phyloP scores from a whole-genome alignment of 108 stramenopile genomes.

The Cafeteria roenbergensis region DNA sequence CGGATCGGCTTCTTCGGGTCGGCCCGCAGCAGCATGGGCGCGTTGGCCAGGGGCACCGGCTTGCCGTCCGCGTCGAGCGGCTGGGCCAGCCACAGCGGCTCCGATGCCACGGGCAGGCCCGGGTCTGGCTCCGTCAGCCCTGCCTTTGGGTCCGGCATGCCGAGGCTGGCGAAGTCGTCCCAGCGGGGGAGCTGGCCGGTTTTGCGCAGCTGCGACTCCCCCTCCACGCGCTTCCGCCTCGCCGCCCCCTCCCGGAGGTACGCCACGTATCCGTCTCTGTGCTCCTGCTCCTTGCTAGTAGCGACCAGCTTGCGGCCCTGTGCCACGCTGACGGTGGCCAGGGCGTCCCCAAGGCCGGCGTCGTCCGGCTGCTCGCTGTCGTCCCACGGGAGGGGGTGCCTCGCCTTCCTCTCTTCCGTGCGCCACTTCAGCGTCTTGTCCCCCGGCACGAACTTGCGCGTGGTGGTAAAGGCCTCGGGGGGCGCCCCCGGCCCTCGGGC shows the following conservation, averaged over 20 bases:
- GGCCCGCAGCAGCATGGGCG: neutral
- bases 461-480: neutral
- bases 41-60: neutral
- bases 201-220: neutral
- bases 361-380: too few relatives aligned
- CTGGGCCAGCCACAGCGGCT: neutral
- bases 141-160: neutral
- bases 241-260: neutral
- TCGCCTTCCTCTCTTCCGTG: neutral
- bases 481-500: neutral
- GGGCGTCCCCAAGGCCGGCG: neutral
- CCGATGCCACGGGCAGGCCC: neutral
- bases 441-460: neutral
- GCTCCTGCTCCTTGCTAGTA: too few relatives aligned
- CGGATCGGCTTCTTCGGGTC: conserved; percentile 41
- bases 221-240: neutral
- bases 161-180: neutral
- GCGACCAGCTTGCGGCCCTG: too few relatives aligned
- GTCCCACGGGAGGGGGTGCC: neutral
- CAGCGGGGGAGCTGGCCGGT: neutral
- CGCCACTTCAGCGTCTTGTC: neutral
- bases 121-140: neutral
- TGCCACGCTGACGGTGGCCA: neutral
- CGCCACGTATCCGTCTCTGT: neutral
- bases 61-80: neutral